Evolutionary conservation across 257 asterid genomes (phyloP).

Genomic region (Solanum sparsipilum): DNA sequence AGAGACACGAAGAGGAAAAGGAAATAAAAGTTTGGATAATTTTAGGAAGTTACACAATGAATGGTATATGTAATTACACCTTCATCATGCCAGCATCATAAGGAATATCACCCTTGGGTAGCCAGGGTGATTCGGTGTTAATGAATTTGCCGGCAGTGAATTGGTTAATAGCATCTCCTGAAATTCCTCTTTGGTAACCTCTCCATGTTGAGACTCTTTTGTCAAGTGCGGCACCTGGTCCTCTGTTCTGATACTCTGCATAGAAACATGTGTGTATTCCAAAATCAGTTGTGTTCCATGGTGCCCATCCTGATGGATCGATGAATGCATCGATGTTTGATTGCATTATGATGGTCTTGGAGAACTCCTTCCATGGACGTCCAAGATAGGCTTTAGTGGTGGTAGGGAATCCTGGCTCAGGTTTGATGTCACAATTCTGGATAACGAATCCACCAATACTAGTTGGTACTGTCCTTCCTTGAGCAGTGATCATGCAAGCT

Average conservation of each 20-base stretch:
- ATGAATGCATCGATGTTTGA: conserved; percentile 19
- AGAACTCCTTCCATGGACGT: conserved; percentile 45
- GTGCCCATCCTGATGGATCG: conserved; percentile 38
- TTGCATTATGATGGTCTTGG: conserved; percentile 40
- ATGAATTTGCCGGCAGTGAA: conserved; percentile 10
- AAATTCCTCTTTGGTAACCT: conserved; percentile 13
- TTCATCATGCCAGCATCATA: conserved; percentile 17
- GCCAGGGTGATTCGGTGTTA: conserved; percentile 4
- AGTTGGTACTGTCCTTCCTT: conserved; percentile 48
- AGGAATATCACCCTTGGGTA: conserved; percentile 16
- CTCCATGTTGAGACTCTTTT: conserved; percentile 22
- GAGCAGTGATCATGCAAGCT: conserved; percentile 80
- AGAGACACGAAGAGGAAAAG: background rate
- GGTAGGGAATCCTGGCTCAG: conserved; percentile 30
- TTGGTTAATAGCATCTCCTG: background rate
- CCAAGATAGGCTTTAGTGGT: conserved; percentile 22
- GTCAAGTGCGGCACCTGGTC: conserved; percentile 16
- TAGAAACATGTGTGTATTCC: background rate
- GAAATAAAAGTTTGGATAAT: background rate
- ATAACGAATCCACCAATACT: conserved; percentile 27
- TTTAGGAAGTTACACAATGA: background rate
- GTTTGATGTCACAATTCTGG: conserved; percentile 36
- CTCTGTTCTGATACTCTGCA: conserved; percentile 18
- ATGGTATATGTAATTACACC: background rate
- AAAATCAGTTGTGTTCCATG: conserved; percentile 27